Conservation (phyloP, 2,329 filamentous ascomycete species). For the Aurifilum marmelostoma region DNA sequence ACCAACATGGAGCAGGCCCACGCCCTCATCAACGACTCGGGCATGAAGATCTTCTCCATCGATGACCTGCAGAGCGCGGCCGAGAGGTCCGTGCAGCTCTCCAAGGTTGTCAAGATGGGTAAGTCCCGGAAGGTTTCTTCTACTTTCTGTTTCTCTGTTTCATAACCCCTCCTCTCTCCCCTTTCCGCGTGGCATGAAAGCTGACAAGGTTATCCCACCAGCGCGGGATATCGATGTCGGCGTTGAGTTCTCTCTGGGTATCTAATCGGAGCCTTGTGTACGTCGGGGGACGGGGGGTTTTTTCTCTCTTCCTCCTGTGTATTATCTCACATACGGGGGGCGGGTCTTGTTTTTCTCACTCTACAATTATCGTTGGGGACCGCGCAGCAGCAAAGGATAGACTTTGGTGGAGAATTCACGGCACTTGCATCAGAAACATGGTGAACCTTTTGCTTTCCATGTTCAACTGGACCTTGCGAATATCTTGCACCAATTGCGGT, state of each 20-base stretch:
- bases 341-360: constrained; percentile 21
- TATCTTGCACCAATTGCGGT: neutral
- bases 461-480: neutral
- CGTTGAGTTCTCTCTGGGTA: constrained; percentile 92
- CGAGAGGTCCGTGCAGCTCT: constrained; percentile 98
- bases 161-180: neutral
- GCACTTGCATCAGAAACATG: constrained; percentile 10
- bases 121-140: constrained; percentile 44
- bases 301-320: constrained; percentile 2
- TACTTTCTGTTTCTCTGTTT: neutral
- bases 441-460: too few relatives aligned
- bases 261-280: constrained; percentile 57
- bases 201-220: constrained; percentile 39
- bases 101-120: constrained; percentile 99
- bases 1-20: constrained; percentile 97
- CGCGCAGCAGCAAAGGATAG: constrained; percentile 20
- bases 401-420: constrained; percentile 3
- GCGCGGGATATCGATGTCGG: constrained; percentile 96
- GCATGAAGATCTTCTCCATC: constrained; percentile 99
- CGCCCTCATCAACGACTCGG: constrained; percentile 92
- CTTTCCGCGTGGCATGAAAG: constrained; percentile 13
- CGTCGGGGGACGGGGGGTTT: neutral
- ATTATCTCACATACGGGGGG: constrained; percentile 14
- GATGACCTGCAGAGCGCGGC: constrained; percentile 96
- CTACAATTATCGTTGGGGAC: constrained; percentile 21